phyloP scores from a whole-genome alignment of 495 filamentous ascomycete species.

The Xylaria grammica region DNA sequence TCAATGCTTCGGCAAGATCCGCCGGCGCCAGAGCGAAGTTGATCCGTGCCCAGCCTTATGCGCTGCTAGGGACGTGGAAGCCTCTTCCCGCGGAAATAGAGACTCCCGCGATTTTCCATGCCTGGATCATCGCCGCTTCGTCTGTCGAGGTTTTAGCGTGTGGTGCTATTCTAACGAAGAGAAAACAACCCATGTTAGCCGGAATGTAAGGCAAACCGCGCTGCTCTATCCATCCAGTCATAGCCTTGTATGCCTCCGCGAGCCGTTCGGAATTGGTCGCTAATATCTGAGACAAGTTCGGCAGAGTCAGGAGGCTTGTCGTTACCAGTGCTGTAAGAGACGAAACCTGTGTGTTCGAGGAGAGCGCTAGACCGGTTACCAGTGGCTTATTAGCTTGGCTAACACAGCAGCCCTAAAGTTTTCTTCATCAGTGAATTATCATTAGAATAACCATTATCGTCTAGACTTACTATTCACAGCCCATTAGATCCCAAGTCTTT shows the following conservation, averaged over 20 bases:
- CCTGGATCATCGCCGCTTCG: background rate
- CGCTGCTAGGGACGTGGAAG: background rate
- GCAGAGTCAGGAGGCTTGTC: background rate
- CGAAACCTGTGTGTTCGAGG: background rate
- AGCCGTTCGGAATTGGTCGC: background rate
- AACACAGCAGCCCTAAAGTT: background rate
- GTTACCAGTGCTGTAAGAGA: background rate
- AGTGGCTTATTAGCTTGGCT: background rate
- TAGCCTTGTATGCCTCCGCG: background rate
- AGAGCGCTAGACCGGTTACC: background rate
- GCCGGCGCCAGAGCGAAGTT: background rate
- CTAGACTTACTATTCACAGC: background rate
- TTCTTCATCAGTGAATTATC: background rate
- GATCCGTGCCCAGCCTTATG: background rate
- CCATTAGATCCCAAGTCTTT: background rate
- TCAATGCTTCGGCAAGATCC: too few species aligned
- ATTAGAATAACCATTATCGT: background rate
- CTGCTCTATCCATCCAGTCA: background rate
- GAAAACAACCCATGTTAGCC: background rate
- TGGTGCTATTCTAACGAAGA: background rate
- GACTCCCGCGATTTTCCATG: background rate
- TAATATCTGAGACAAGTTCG: background rate
- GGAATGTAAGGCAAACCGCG: background rate
- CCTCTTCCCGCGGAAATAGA: background rate
- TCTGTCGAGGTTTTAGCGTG: background rate